Evolutionary conservation across 2,329 filamentous ascomycete species (phyloP).

Genomic region (Talaromyces sp.): DNA sequence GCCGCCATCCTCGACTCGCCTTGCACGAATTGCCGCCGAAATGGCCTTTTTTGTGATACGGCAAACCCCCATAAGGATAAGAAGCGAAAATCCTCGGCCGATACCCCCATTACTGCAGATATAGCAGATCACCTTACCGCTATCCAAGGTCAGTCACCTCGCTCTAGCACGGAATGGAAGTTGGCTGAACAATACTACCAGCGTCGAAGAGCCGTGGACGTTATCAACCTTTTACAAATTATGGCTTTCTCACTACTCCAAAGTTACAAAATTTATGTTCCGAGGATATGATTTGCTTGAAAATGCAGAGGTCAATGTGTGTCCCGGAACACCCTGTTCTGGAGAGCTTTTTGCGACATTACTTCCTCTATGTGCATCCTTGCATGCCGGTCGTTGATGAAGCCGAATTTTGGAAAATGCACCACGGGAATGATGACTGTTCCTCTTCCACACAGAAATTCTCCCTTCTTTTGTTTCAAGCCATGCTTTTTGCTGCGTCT

Average conservation of each 20-base stretch:
- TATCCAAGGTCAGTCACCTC: neutral
- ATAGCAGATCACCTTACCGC: neutral
- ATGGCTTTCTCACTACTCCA: conserved; percentile 18
- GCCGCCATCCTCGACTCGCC: conserved; percentile 29
- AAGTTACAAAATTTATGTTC: conserved; percentile 18
- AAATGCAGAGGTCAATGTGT: conserved; percentile 42
- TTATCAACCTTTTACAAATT: neutral
- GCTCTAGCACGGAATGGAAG: neutral
- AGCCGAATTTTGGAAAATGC: conserved; percentile 40
- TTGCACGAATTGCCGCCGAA: conserved; percentile 50
- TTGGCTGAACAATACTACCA: neutral
- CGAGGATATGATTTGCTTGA: conserved; percentile 45
- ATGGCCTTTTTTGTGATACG: conserved; percentile 35
- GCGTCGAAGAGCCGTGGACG: neutral
- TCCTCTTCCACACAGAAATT: neutral
- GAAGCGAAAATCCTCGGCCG: neutral
- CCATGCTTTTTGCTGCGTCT: neutral
- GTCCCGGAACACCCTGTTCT: conserved; percentile 39
- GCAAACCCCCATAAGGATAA: neutral
- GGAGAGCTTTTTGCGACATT: conserved; percentile 43
- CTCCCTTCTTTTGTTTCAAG: neutral
- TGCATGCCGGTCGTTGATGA: conserved; percentile 30
- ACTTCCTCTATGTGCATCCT: conserved; percentile 27
- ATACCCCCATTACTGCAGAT: neutral
- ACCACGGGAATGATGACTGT: neutral